Conservation (phyloP, 805 yeast genomes). For the Kluyveromyces nonfermentans region DNA sequence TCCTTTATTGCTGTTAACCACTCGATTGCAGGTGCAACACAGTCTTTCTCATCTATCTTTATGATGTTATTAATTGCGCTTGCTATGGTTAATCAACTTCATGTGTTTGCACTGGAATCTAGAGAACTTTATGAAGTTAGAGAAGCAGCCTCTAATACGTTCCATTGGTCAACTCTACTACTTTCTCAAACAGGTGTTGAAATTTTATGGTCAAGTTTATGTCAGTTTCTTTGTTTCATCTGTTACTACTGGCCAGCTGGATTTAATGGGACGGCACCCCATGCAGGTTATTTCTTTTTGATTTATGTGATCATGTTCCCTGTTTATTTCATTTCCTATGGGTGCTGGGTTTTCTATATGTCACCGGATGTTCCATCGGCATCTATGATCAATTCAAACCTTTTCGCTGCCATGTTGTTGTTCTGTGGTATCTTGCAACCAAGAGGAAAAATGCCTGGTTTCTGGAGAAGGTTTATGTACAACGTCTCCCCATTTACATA, state of each 20-base stretch:
- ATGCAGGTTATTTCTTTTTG: constrained; percentile 46
- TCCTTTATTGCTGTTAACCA: constrained; percentile 52
- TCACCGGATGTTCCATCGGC: constrained; percentile 38
- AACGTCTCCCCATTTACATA: constrained; percentile 40
- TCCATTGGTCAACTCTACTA: constrained; percentile 55
- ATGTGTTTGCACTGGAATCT: constrained; percentile 49
- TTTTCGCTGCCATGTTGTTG: constrained; percentile 45
- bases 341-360: constrained; percentile 40
- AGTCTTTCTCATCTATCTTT: constrained; percentile 52
- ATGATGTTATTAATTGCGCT: constrained; percentile 44
- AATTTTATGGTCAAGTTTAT: constrained; percentile 36
- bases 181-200: constrained; percentile 36
- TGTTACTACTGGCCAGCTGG: constrained; percentile 43
- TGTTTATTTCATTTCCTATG: constrained; percentile 42
- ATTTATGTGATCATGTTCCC: constrained; percentile 41
- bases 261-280: constrained; percentile 35
- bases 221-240: constrained; percentile 37
- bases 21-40: constrained; percentile 54
- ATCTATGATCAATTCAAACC: constrained; percentile 34
- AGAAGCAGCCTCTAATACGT: constrained; percentile 65
- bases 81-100: constrained; percentile 52
- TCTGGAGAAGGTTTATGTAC: constrained; percentile 40
- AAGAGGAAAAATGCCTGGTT: constrained; percentile 34
- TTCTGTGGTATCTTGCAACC: constrained; percentile 48
- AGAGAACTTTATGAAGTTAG: constrained; percentile 62